Conservation (phyloP, 495 filamentous ascomycete genomes). For the Apiosordaria backusii region DNA sequence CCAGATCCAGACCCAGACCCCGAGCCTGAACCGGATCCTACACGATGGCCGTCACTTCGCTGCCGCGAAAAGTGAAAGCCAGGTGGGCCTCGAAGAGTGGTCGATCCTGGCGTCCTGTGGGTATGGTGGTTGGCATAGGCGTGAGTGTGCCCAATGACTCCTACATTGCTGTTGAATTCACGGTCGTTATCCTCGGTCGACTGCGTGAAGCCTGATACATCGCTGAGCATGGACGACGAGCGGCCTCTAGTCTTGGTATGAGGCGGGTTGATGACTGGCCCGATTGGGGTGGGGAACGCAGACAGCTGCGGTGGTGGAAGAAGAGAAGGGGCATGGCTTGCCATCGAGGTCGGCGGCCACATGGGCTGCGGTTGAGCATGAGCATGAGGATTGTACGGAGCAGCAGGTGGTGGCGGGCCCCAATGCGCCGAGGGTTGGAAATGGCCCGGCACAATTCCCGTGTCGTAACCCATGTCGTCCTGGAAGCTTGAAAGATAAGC, state of each 20-base stretch:
- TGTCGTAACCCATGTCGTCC: conserved; percentile 19
- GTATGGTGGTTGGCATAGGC: neutral
- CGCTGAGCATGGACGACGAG: conserved; percentile 65
- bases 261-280: conserved; percentile 19
- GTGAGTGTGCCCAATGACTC: conserved; percentile 8
- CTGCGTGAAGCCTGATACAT: conserved; percentile 64
- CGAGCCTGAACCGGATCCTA: conserved; percentile 28
- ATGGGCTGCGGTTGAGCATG: conserved; percentile 16
- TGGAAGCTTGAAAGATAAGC: conserved; percentile 40
- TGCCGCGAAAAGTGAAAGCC: conserved; percentile 28
- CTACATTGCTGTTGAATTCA: conserved; percentile 8
- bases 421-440: conserved; percentile 24
- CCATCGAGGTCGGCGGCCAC: conserved; percentile 31
- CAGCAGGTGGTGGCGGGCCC: conserved; percentile 13
- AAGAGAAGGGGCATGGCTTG: conserved; percentile 18
- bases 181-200: conserved; percentile 43
- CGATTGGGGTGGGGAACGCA: conserved; percentile 26
- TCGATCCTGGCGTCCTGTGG: conserved; percentile 15
- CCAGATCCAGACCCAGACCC: conserved; percentile 26
- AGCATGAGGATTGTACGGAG: conserved; percentile 8
- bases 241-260: conserved; percentile 48
- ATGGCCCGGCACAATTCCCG: conserved; percentile 15
- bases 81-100: conserved; percentile 28
- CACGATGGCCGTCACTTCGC: conserved; percentile 22
- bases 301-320: conserved; percentile 22